phyloP scores from a whole-genome alignment of 1,284 basidiomycete species.

The Trichosporon faecale region DNA sequence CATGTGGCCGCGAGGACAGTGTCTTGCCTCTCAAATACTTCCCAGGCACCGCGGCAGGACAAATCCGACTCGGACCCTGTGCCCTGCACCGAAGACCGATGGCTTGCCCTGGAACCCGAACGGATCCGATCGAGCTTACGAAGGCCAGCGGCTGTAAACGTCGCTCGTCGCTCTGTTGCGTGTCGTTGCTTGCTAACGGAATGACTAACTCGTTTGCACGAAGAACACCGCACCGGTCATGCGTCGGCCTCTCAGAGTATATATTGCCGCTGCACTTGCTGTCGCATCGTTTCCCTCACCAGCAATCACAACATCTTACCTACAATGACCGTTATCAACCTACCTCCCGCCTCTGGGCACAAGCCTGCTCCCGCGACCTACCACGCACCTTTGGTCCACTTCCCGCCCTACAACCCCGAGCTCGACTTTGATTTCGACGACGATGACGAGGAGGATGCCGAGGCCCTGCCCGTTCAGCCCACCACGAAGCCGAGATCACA shows the following conservation, averaged over 20 bases:
- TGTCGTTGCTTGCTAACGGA: neutral
- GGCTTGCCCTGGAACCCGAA: constrained; percentile 11
- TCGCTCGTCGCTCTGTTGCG: no score
- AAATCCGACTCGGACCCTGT: constrained; percentile 4
- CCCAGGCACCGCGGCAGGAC: neutral
- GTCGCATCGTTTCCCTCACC: neutral
- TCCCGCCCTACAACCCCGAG: constrained; percentile 2
- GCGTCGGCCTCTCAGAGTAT: neutral
- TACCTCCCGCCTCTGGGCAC: neutral
- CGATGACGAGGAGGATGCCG: neutral
- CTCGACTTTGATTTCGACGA: neutral
- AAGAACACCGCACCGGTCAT: neutral
- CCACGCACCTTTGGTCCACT: neutral
- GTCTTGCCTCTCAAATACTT: neutral
- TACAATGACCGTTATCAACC: constrained; percentile 6
- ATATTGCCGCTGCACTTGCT: neutral
- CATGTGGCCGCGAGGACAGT: neutral
- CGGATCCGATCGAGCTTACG: constrained; percentile 5
- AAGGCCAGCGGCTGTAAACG: neutral
- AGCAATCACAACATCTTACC: neutral
- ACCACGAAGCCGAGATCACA: neutral
- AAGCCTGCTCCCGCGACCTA: constrained; percentile 3
- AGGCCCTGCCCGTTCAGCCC: neutral
- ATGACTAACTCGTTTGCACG: neutral
- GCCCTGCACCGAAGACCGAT: constrained; percentile 3